Evolutionary conservation across 2,329 filamentous ascomycete species (phyloP).

Genomic region (Helotiales sp.): DNA sequence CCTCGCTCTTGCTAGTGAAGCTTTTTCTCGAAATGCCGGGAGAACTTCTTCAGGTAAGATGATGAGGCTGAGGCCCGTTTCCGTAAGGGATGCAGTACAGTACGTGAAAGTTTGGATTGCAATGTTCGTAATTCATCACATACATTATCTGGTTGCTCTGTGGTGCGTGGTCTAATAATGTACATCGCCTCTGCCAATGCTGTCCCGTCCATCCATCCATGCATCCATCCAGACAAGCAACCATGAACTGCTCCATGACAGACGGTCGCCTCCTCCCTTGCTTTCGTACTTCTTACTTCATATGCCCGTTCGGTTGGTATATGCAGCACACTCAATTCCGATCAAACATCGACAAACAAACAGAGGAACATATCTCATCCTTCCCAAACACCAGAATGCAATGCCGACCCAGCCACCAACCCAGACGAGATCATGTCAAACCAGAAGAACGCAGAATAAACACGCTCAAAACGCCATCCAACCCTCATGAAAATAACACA

Average conservation of each 20-base stretch:
- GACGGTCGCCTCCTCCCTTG: background rate
- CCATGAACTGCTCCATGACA: background rate
- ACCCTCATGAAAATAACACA: background rate
- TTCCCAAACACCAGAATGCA: background rate
- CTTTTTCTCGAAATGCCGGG: no score
- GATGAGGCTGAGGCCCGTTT: no score
- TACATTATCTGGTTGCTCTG: background rate
- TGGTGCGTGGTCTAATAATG: background rate
- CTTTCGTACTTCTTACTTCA: background rate
- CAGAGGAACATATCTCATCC: background rate
- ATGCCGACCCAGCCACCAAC: background rate
- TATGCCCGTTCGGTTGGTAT: background rate
- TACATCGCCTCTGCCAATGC: background rate
- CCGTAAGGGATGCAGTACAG: no score
- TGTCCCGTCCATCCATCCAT: background rate
- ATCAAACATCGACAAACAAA: background rate
- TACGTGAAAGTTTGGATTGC: no score
- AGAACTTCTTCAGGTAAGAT: no score
- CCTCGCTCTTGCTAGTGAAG: no score
- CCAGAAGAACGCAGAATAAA: background rate
- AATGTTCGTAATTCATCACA: slow-evolving; percentile 1
- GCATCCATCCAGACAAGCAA: background rate
- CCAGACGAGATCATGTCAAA: background rate
- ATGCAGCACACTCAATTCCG: background rate
- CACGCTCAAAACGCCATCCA: slow-evolving; percentile 1